These are phyloP conservation scores for Biscogniauxia marginata DNA, from an alignment of 2,329 filamentous ascomycete genomes.

Conservation along the genomic window DNA sequence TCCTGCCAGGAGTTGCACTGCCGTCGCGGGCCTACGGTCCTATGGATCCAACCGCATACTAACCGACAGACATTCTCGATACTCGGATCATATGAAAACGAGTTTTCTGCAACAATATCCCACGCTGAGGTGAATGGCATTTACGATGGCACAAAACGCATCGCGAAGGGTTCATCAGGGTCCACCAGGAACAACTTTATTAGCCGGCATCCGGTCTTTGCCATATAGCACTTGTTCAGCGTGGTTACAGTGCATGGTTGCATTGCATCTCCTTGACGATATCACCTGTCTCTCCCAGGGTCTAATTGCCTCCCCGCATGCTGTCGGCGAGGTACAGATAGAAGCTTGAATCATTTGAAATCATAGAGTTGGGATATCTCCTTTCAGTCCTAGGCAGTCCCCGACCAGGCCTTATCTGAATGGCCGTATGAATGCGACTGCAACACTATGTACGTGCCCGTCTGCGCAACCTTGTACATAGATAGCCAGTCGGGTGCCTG, in stretches of 20 bases:
- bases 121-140: background rate
- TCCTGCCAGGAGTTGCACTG: constrained; percentile 2
- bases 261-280: background rate
- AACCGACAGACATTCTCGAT: background rate
- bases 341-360: background rate
- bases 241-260: constrained; percentile 1
- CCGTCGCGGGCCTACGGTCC: background rate
- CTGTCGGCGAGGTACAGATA: background rate
- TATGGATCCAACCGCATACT: background rate
- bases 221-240: background rate
- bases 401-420: background rate
- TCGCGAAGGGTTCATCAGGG: background rate
- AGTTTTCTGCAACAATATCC: background rate
- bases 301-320: no score
- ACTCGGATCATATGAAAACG: background rate
- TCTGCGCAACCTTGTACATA: constrained; percentile 1
- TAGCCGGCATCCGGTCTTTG: constrained; percentile 1
- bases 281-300: background rate
- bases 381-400: background rate
- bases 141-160: background rate
- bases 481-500: constrained; percentile 1
- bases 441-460: background rate
- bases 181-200: background rate
- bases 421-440: background rate
- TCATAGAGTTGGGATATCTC: background rate